Percentiles rank a stretch among this genome's conserved stretches.
These are phyloP conservation scores for Monosporascus sp. DNA, from an alignment of 2,329 filamentous ascomycete species.

Conservation along the genomic window DNA sequence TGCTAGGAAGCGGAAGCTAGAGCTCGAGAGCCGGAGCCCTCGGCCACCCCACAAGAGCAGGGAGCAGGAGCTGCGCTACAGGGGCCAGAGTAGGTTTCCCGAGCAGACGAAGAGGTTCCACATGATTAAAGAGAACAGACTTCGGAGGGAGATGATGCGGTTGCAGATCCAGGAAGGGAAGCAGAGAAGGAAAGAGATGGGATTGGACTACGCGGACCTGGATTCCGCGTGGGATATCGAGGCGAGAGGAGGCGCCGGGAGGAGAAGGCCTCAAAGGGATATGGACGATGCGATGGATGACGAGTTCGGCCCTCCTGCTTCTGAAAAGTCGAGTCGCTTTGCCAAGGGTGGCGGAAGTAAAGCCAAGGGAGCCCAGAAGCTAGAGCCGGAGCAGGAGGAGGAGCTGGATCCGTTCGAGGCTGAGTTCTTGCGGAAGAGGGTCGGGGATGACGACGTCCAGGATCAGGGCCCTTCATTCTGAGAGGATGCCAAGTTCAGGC, in stretches of 20 bases:
- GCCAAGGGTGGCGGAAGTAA: neutral
- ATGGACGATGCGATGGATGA: neutral
- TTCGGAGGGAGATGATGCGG: conserved; percentile 3
- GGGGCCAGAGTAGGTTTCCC: conserved; percentile 5
- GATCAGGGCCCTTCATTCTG: neutral
- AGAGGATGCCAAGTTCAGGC: no score
- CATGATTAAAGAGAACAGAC: conserved; percentile 6
- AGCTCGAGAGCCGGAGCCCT: neutral
- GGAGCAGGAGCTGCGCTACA: neutral
- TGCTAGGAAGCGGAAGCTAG: neutral
- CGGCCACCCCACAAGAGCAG: neutral
- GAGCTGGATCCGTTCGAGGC: conserved; percentile 11
- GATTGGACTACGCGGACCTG: neutral
- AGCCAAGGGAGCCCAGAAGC: neutral
- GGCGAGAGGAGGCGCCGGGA: neutral
- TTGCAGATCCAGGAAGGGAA: neutral
- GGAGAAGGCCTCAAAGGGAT: neutral
- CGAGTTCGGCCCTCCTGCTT: neutral
- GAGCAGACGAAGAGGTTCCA: conserved; percentile 3
- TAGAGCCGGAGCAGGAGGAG: neutral
- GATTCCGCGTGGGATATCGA: neutral
- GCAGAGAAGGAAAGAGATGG: neutral
- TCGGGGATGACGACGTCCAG: neutral
- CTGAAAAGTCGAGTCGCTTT: neutral
- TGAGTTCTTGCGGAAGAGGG: conserved; percentile 4